phyloP scores from a whole-genome alignment of 2,329 filamentous ascomycete species.

The Monosporascus cannonballus region DNA sequence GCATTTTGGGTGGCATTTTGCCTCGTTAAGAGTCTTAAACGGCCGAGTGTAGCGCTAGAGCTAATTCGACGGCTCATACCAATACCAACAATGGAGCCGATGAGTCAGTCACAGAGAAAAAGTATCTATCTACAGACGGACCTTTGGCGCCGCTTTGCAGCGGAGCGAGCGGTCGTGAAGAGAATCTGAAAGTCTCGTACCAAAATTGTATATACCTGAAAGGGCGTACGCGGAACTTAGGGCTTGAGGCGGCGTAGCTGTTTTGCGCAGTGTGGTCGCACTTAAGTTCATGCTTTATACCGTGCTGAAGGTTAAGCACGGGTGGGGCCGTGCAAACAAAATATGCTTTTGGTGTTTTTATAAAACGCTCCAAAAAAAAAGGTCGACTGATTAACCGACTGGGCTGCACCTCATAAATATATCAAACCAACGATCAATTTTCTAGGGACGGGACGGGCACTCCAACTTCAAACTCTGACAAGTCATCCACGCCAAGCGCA shows the following conservation, averaged over 20 bases:
- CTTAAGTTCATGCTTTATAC: too few species aligned
- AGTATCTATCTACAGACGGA: background rate
- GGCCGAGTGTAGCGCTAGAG: background rate
- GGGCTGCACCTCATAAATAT: too few species aligned
- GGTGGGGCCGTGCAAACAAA: too few species aligned
- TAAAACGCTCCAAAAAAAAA: too few species aligned
- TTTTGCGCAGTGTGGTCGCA: too few species aligned
- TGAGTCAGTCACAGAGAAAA: background rate
- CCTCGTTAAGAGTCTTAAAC: background rate
- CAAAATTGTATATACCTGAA: too few species aligned
- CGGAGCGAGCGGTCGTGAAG: background rate
- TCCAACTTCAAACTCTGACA: background rate
- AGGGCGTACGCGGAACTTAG: background rate
- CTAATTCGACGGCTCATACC: background rate
- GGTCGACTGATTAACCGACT: too few species aligned
- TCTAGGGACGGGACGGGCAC: too few species aligned
- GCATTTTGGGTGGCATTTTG: constrained; percentile 2
- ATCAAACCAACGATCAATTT: too few species aligned
- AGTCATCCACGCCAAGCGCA: background rate
- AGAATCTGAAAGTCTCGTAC: background rate
- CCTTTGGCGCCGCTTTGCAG: too few species aligned
- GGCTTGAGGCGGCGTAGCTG: background rate
- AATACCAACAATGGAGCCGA: background rate
- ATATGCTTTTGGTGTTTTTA: too few species aligned
- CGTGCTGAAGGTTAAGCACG: too few species aligned